Conservation (phyloP, 202 grass and related monocot species). For the Setaria italica region DNA sequence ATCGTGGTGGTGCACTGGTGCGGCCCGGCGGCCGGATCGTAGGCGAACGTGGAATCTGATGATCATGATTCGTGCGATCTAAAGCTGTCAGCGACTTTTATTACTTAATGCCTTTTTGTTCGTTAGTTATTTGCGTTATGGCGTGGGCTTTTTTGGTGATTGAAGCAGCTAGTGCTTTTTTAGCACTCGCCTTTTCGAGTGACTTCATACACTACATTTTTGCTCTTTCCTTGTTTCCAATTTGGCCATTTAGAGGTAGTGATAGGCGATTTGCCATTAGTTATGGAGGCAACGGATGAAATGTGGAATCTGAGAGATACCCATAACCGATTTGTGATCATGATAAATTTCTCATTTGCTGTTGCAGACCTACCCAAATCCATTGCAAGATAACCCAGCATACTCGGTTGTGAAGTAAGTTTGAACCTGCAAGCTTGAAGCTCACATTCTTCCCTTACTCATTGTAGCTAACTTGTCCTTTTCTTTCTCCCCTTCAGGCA, state of each 20-base stretch:
- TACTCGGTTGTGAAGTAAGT: slow-evolving; percentile 93
- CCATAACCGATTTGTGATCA: slow-evolving; percentile 6
- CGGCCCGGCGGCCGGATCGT: background rate
- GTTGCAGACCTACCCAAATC: slow-evolving; percentile 79
- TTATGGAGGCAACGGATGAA: background rate
- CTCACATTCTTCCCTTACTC: background rate
- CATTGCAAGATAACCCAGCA: slow-evolving; percentile 88
- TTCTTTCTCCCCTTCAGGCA: slow-evolving; percentile 59
- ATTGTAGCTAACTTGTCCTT: background rate
- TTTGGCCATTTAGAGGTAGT: background rate
- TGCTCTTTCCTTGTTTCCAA: background rate
- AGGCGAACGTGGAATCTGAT: slow-evolving; percentile 17
- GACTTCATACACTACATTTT: background rate
- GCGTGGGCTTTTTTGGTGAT: slow-evolving; percentile 5
- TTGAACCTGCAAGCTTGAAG: background rate
- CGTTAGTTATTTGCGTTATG: background rate
- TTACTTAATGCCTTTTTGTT: slow-evolving; percentile 39
- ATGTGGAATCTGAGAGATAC: background rate
- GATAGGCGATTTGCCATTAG: background rate
- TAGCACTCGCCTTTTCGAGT: background rate
- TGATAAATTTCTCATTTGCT: slow-evolving; percentile 34
- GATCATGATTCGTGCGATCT: slow-evolving; percentile 30
- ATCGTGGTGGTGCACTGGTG: background rate
- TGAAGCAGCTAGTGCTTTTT: slow-evolving; percentile 5
- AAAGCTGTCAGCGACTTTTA: slow-evolving; percentile 16